These are phyloP conservation scores for Misopates orontium DNA, from an alignment of 257 asterid species.

Conservation along the genomic window DNA sequence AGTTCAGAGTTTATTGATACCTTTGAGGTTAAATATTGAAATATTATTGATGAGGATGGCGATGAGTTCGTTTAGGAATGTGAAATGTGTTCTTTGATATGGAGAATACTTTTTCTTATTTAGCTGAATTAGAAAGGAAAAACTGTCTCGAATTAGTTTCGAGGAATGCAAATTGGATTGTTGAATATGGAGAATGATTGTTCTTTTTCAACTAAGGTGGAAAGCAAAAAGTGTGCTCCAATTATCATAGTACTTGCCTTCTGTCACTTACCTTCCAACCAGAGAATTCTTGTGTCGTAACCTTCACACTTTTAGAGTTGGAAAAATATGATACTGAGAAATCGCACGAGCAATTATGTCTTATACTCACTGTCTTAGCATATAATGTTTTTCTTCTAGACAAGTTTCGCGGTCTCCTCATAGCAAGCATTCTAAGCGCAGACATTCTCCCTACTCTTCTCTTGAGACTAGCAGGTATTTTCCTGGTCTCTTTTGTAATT, in stretches of 20 bases:
- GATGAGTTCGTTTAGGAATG: neutral
- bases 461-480: conserved; percentile 83
- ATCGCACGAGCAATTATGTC: conserved; percentile 31
- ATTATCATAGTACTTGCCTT: neutral
- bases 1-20: neutral
- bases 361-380: conserved; percentile 65
- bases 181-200: neutral
- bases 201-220: conserved; percentile 2
- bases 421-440: conserved; percentile 99
- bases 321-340: conserved; percentile 41
- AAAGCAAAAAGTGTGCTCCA: neutral
- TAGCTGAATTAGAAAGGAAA: conserved; percentile 1
- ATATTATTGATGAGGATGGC: conserved; percentile 3
- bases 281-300: conserved; percentile 12
- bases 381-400: conserved; percentile 84
- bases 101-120: neutral
- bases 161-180: neutral
- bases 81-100: neutral
- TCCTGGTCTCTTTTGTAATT: conserved; percentile 28
- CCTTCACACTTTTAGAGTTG: conserved; percentile 25
- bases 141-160: neutral
- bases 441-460: conserved; percentile 94
- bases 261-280: neutral
- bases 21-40: conserved; percentile 2
- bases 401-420: conserved; percentile 96